These are phyloP conservation scores for Malus hybrid DNA, from an alignment of 331 rosid species.

Conservation along the genomic window DNA sequence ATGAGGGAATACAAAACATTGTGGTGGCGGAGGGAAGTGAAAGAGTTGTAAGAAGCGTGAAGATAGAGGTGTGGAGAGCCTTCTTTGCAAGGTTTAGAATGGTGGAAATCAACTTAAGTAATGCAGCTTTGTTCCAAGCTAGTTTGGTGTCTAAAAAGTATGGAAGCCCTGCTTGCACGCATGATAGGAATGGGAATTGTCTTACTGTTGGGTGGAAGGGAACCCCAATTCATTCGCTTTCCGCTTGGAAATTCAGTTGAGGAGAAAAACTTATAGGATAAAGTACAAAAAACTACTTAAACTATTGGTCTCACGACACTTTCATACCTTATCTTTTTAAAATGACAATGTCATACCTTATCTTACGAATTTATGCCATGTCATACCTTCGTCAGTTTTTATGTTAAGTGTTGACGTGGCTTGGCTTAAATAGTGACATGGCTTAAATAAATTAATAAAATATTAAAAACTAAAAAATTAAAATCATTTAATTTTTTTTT, in stretches of 20 bases:
- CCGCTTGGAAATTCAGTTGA: conserved; percentile 66
- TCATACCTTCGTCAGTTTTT: too few species aligned
- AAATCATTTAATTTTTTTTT: too few species aligned
- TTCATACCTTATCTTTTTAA: too few species aligned
- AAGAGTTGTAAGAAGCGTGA: conserved; percentile 48
- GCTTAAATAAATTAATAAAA: too few species aligned
- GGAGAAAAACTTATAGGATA: not conserved
- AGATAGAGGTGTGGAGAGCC: conserved; percentile 68
- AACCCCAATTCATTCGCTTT: conserved; percentile 57
- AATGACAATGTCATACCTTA: too few species aligned
- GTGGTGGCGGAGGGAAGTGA: conserved; percentile 56
- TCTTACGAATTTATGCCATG: too few species aligned
- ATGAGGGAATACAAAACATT: conserved; percentile 37
- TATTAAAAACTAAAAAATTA: too few species aligned
- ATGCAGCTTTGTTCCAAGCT: conserved; percentile 54
- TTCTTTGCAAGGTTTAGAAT: conserved; percentile 58
- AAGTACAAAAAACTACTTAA: too few species aligned
- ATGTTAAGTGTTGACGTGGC: too few species aligned
- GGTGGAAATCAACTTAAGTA: conserved; percentile 53
- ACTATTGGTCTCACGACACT: too few species aligned
- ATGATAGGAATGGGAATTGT: conserved; percentile 37
- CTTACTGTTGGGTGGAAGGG: conserved; percentile 67
- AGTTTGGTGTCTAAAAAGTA: conserved; percentile 35
- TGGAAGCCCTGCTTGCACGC: conserved; percentile 28
- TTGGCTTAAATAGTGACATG: too few species aligned